phyloP scores from a whole-genome alignment of 2,329 filamentous ascomycete species.

The Proliferodiscus dingleyae region DNA sequence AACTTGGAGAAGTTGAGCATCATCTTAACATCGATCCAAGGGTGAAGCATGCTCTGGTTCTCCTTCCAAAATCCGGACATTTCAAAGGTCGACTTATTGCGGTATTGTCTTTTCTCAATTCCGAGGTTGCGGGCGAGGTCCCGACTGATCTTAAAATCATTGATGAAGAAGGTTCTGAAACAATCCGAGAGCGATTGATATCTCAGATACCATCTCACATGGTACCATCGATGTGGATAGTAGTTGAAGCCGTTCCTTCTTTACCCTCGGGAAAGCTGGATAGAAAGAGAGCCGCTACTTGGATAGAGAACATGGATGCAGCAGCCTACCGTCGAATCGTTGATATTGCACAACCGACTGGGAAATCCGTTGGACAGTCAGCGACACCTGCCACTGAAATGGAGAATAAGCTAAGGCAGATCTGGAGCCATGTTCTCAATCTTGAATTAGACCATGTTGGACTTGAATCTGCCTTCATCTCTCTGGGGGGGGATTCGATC shows the following conservation, averaged over 20 bases:
- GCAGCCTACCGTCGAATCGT: constrained; percentile 1
- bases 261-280: constrained; percentile 18
- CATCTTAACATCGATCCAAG: constrained; percentile 2
- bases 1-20: constrained; percentile 54
- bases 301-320: constrained; percentile 11
- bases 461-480: constrained; percentile 13
- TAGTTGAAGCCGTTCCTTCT: constrained; percentile 11
- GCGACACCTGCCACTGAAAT: constrained; percentile 5
- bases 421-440: constrained; percentile 16
- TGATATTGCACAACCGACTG: neutral
- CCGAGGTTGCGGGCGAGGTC: neutral
- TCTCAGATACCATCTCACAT: constrained; percentile 16
- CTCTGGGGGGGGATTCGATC: constrained; percentile 22
- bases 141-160: neutral
- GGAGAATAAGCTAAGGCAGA: constrained; percentile 3
- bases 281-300: constrained; percentile 9
- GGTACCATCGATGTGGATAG: constrained; percentile 17
- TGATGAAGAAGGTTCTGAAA: neutral
- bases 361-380: neutral
- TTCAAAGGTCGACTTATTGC: constrained; percentile 4
- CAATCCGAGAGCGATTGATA: neutral
- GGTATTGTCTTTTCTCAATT: neutral
- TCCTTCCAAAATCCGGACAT: constrained; percentile 3
- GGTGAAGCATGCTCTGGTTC: constrained; percentile 1
- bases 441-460: constrained; percentile 10